Base-by-base conservation (phyloP, 805 yeast genomes). In the Metahyphopichia silvanorum region DNA sequence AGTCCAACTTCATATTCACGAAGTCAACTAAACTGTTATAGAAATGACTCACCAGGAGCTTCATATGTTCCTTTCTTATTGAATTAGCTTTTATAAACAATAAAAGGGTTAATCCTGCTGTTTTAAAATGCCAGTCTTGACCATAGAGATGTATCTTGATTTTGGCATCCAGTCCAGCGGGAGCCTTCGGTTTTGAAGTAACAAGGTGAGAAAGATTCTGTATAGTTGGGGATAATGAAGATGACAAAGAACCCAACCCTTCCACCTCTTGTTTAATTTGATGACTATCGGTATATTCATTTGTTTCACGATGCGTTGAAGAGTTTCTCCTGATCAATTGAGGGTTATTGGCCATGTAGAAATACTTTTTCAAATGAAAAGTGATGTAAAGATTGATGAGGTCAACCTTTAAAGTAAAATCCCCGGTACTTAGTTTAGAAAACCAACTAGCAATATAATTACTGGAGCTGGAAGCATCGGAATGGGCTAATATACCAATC, bases 21-120 rank as follows among this genome's bases (percentile, higher is more conserved):
- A 70, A 85, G 53, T 91, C 98, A 3, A 84, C 82, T 58, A 88
- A 63, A 4, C 83, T 71, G 53, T 91, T 91, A 61, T 91, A 91
- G 47, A 85, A 86, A 0, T 57, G 48, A 6, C 77, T 69, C 2
- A 58, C 43, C 1, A 59, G 57, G 3, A 62, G 34, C 10, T 43
- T 43, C 4, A 40, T 39, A 3, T 36, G 38, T 15, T 14, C 11
- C 4, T n/a, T 10, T 27, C 66, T 56, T 19, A 60, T 49, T 6
- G 57, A 45, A 41, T 80, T 82, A 1, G 86, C 82, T 26, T 60
- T 57, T 47, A 74, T 74, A 17, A 82, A 69, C 11, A 77, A 50
- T 0, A 77, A 69, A 44, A 84, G 57, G 1, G 81, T 61, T 17
- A 74, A 63, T 1, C 84, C 78, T 0, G 88, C 86, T 0, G 86